A percentile compares a stretch with the other conserved stretches of the same genome.
Conservation (phyloP, 2,329 filamentous ascomycete genomes). For the Xylogone sp. region DNA sequence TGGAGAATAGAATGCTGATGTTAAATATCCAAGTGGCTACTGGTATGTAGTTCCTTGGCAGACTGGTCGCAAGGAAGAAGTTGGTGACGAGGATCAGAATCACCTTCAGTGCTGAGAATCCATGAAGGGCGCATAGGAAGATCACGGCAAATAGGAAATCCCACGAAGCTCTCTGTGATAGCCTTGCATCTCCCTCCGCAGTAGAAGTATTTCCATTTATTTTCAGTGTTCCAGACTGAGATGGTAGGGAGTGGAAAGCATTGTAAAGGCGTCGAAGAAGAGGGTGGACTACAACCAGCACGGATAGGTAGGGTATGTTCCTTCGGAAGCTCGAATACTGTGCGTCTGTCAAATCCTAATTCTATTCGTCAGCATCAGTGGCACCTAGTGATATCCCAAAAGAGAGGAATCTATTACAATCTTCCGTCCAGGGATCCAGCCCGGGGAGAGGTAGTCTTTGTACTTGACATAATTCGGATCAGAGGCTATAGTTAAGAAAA, state of each 20-base stretch:
- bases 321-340: slow-evolving; percentile 84
- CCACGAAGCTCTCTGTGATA: slow-evolving; percentile 72
- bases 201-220: slow-evolving; percentile 33
- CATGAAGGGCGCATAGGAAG: slow-evolving; percentile 78
- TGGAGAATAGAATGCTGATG: slow-evolving; percentile 78
- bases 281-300: slow-evolving; percentile 75
- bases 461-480: slow-evolving; percentile 80
- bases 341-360: slow-evolving; percentile 78
- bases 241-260: slow-evolving; percentile 22
- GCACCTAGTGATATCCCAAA: background rate
- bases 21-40: slow-evolving; percentile 87
- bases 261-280: slow-evolving; percentile 73
- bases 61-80: slow-evolving; percentile 68
- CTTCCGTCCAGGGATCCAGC: slow-evolving; percentile 90
- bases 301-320: slow-evolving; percentile 77
- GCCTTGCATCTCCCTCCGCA: slow-evolving; percentile 47
- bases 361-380: slow-evolving; percentile 13
- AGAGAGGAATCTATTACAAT: slow-evolving; percentile 55
- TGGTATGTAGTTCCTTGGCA: slow-evolving; percentile 71
- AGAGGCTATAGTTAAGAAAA: slow-evolving; percentile 52
- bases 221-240: slow-evolving; percentile 19
- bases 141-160: slow-evolving; percentile 78
- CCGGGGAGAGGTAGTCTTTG: slow-evolving; percentile 65
- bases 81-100: slow-evolving; percentile 77
- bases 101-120: slow-evolving; percentile 80